Percentiles rank a stretch among this genome's conserved stretches.
Conservation (phyloP, 345 rosid species). For the Hirschfeldia incana region DNA sequence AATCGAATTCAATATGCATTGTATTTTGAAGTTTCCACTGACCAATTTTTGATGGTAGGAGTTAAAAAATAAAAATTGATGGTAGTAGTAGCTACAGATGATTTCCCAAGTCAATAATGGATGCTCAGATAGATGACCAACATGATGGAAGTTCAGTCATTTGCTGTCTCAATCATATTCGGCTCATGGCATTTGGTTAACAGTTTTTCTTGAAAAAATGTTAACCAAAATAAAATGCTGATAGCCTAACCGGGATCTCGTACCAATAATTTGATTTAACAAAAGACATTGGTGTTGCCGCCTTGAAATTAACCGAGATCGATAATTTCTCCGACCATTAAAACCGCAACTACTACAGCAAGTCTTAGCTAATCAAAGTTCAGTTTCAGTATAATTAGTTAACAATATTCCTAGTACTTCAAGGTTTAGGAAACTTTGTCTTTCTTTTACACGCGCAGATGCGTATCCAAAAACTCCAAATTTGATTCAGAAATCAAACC, state of each 20-base stretch:
- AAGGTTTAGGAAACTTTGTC: background rate
- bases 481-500: background rate
- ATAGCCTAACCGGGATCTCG: background rate
- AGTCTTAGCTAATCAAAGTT: background rate
- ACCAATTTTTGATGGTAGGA: too few species aligned
- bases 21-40: too few species aligned
- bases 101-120: too few species aligned
- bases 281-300: conserved; percentile 2
- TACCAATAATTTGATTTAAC: background rate
- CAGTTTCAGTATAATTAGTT: too few species aligned
- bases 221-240: background rate
- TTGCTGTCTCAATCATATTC: background rate
- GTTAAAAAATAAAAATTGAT: too few species aligned
- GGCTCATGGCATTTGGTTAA: background rate
- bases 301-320: background rate
- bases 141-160: background rate
- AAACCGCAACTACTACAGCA: background rate
- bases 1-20: too few species aligned
- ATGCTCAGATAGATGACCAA: too few species aligned
- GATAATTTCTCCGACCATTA: background rate
- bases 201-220: background rate
- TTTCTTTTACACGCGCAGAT: background rate
- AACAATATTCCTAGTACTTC: background rate
- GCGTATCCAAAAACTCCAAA: background rate
- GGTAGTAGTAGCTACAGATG: too few species aligned